A percentile compares a stretch with the other conserved stretches of the same genome.
phyloP scores from a whole-genome alignment of 1,284 basidiomycete species.

The Tilletia setariae region DNA sequence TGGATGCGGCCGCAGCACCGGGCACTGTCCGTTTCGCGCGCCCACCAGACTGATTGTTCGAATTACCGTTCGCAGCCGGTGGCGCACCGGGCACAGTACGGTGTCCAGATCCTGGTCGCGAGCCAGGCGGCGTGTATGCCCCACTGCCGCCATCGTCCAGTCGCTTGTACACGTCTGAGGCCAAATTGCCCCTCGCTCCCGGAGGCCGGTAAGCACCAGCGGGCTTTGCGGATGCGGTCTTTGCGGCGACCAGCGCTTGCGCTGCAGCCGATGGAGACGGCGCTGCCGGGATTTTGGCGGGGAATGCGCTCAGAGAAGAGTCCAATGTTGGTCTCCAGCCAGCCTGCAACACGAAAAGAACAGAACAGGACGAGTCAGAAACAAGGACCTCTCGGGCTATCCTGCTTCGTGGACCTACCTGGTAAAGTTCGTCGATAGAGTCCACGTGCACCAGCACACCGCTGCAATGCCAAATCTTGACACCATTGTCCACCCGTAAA shows the following conservation, averaged over 20 bases:
- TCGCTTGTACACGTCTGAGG: slow-evolving; percentile 78
- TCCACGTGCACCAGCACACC: slow-evolving; percentile 80
- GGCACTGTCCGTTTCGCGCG: not conserved
- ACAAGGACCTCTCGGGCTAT: no score
- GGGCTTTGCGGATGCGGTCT: slow-evolving; percentile 50
- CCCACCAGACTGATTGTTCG: not conserved
- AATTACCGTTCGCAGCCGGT: slow-evolving; percentile 20
- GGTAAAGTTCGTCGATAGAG: slow-evolving; percentile 78
- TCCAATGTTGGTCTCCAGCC: slow-evolving; percentile 75
- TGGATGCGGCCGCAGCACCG: not conserved
- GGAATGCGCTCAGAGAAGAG: slow-evolving; percentile 70
- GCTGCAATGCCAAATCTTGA: slow-evolving; percentile 91
- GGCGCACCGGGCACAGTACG: slow-evolving; percentile 37
- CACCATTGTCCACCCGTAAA: slow-evolving; percentile 91
- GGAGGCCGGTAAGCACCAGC: slow-evolving; percentile 54
- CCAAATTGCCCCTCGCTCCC: slow-evolving; percentile 76
- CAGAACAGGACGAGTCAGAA: slow-evolving; percentile 8
- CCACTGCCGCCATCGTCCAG: slow-evolving; percentile 69
- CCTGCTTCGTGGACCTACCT: slow-evolving; percentile 55
- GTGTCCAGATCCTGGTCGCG: slow-evolving; percentile 19
- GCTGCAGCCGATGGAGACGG: slow-evolving; percentile 69
- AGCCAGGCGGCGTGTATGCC: slow-evolving; percentile 28
- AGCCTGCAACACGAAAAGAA: slow-evolving; percentile 52
- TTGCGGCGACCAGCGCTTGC: slow-evolving; percentile 53
- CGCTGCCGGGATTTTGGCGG: slow-evolving; percentile 68